Conservation (phyloP, 73 alveolate genomes). For the Blepharisma stoltei region DNA sequence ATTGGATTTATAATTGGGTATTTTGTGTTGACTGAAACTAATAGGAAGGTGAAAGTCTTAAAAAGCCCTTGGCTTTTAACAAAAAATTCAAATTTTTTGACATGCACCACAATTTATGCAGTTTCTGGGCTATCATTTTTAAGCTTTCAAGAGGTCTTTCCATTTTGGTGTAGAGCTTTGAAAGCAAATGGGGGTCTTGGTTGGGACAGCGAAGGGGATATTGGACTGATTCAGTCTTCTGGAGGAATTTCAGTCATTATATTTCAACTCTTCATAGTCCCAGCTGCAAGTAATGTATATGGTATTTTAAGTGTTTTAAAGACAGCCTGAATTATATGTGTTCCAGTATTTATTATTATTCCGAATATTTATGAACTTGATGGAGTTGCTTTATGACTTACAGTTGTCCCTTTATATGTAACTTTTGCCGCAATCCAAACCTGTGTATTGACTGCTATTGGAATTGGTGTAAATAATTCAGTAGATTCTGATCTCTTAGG, state of each 20-base stretch:
- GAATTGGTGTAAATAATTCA: conserved; percentile 9
- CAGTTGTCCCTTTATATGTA: background rate
- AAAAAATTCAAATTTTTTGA: background rate
- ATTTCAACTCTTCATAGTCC: background rate
- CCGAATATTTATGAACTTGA: background rate
- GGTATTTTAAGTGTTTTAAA: background rate
- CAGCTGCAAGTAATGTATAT: background rate
- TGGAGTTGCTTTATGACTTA: background rate
- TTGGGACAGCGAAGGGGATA: conserved; percentile 1
- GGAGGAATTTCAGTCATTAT: conserved; percentile 2
- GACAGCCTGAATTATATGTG: background rate
- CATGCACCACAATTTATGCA: background rate
- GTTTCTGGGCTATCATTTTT: background rate
- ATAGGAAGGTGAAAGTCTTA: too few relatives aligned
- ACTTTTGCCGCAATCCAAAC: background rate
- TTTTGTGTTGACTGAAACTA: too few relatives aligned
- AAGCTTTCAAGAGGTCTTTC: background rate
- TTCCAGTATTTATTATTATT: background rate
- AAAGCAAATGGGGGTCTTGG: conserved; percentile 12
- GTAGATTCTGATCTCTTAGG: conserved; percentile 2
- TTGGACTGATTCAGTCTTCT: background rate
- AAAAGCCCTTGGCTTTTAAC: background rate
- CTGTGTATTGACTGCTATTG: background rate
- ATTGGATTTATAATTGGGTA: background rate
- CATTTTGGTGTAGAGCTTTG: background rate